Evolutionary conservation across 805 yeast species (phyloP).

Genomic region (Wickerhamiella parazyma): DNA sequence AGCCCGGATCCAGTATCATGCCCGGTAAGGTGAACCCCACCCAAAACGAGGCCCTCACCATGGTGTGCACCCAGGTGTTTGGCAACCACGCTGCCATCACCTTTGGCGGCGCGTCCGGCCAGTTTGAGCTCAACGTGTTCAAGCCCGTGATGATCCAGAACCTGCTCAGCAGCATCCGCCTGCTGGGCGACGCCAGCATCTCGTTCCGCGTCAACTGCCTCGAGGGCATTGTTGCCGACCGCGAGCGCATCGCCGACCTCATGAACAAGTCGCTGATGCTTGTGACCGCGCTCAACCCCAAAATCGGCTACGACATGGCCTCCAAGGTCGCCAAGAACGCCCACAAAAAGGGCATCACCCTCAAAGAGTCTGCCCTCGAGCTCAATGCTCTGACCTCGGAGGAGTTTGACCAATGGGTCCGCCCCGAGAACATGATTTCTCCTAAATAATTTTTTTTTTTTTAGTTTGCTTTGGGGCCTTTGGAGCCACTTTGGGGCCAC

Average conservation of each 20-base stretch:
- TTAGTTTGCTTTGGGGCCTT: too few species aligned
- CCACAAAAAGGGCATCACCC: slow-evolving; percentile 91
- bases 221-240: slow-evolving; percentile 84
- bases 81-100: slow-evolving; percentile 95
- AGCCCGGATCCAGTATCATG: slow-evolving; percentile 98
- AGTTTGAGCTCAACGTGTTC: slow-evolving; percentile 95
- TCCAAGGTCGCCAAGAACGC: slow-evolving; percentile 98
- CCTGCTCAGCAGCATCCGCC: slow-evolving; percentile 73
- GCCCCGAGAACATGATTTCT: slow-evolving; percentile 96
- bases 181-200: slow-evolving; percentile 75
- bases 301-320: slow-evolving; percentile 96
- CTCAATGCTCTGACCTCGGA: slow-evolving; percentile 68
- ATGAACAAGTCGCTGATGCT: slow-evolving; percentile 94
- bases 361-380: slow-evolving; percentile 89
- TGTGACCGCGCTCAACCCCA: slow-evolving; percentile 96
- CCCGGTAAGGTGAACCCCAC: slow-evolving; percentile 99
- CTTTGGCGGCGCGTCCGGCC: slow-evolving; percentile 97
- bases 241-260: slow-evolving; percentile 70
- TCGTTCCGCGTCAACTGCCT: slow-evolving; percentile 94
- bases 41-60: slow-evolving; percentile 96
- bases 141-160: slow-evolving; percentile 92
- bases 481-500: too few species aligned
- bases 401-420: slow-evolving; percentile 93
- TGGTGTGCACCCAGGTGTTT: slow-evolving; percentile 95
- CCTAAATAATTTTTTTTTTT: slow-evolving; percentile 49